These are phyloP conservation scores for Penicillium crystallinum DNA, from an alignment of 495 filamentous ascomycete species.

Conservation along the genomic window DNA sequence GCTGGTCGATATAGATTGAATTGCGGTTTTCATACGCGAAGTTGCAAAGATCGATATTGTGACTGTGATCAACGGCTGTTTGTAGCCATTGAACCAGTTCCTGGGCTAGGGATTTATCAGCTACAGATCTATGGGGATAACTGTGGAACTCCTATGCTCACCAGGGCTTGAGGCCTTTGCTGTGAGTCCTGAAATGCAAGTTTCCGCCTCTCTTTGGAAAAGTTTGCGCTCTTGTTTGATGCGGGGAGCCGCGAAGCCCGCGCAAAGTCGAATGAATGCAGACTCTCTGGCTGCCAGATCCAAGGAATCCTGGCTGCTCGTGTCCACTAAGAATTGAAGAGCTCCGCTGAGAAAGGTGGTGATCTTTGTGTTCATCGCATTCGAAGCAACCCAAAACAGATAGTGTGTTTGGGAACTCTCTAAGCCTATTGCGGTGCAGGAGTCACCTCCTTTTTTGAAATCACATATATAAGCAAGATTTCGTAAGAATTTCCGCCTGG, in stretches of 20 bases:
- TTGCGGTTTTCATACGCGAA: neutral
- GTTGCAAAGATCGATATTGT: neutral
- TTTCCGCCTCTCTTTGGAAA: neutral
- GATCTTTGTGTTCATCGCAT: conserved; percentile 7
- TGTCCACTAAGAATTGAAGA: conserved; percentile 5
- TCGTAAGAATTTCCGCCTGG: conserved; percentile 14
- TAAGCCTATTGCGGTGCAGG: conserved; percentile 25
- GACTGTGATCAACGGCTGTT: neutral
- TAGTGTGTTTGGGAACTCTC: conserved; percentile 17
- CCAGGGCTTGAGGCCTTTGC: neutral
- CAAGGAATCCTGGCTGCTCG: neutral
- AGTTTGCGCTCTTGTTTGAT: neutral
- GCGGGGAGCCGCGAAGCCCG: neutral
- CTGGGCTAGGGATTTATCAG: neutral
- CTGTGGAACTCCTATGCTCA: neutral
- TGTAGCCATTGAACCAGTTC: neutral
- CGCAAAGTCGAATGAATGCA: conserved; percentile 1
- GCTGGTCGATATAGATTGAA: neutral
- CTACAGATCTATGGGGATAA: neutral
- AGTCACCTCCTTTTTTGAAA: conserved; percentile 26
- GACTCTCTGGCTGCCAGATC: neutral
- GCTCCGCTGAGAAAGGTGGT: conserved; percentile 13
- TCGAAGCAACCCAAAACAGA: conserved; percentile 30
- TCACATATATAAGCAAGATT: conserved; percentile 33
- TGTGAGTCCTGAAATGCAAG: neutral